phyloP scores from a whole-genome alignment of 1,284 basidiomycete species.

The Pascua sp. region DNA sequence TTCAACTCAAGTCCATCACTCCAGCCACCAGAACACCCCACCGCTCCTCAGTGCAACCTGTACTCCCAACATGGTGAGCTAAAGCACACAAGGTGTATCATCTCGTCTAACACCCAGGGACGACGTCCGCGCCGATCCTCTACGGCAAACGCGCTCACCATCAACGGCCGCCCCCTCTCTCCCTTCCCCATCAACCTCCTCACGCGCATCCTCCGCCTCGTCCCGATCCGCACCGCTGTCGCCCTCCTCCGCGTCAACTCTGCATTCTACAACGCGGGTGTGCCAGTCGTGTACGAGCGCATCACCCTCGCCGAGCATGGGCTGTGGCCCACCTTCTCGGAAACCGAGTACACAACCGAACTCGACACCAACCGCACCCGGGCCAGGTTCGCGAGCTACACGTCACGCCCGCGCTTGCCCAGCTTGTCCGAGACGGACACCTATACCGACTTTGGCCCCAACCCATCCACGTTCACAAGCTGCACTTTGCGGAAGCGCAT shows the following conservation, averaged over 20 bases:
- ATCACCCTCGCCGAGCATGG: neutral
- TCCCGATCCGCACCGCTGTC: neutral
- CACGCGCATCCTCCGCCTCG: neutral
- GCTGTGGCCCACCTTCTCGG: neutral
- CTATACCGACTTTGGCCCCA: too few relatives aligned
- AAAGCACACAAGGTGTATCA: too few relatives aligned
- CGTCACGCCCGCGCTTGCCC: too few relatives aligned
- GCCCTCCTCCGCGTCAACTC: neutral
- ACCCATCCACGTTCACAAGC: too few relatives aligned
- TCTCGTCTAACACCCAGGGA: neutral
- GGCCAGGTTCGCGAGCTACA: too few relatives aligned
- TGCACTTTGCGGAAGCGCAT: too few relatives aligned
- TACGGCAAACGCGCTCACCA: neutral
- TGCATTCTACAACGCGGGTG: neutral
- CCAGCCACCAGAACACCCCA: too few relatives aligned
- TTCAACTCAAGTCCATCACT: too few relatives aligned
- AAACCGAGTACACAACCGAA: neutral
- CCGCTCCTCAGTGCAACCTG: too few relatives aligned
- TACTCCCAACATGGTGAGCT: too few relatives aligned
- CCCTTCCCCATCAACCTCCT: neutral
- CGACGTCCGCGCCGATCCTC: neutral
- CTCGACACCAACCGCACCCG: too few relatives aligned
- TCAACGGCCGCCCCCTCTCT: neutral
- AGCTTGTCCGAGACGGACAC: too few relatives aligned
- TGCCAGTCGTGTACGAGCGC: neutral